Evolutionary conservation across 2,329 filamentous ascomycete genomes (phyloP).

Genomic region (Diaporthe citri): DNA sequence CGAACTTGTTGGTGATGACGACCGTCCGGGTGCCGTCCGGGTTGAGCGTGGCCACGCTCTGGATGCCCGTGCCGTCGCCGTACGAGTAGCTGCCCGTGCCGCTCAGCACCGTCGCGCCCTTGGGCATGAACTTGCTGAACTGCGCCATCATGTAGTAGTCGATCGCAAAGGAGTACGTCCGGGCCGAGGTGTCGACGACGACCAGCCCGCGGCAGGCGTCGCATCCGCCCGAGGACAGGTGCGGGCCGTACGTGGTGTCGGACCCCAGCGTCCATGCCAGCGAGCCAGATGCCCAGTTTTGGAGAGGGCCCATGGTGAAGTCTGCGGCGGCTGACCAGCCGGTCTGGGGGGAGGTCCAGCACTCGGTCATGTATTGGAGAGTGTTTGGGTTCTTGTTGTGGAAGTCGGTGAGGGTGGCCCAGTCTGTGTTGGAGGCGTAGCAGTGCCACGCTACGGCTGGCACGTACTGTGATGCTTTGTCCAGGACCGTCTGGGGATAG

Average conservation of each 20-base stretch:
- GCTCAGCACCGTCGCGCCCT: conserved; percentile 56
- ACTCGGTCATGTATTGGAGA: conserved; percentile 63
- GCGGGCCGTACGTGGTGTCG: conserved; percentile 57
- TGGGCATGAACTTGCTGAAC: conserved; percentile 62
- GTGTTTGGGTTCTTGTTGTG: conserved; percentile 54
- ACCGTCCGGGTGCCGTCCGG: conserved; percentile 60
- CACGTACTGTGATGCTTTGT: conserved; percentile 49
- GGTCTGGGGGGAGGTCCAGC: conserved; percentile 54
- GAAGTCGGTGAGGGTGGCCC: conserved; percentile 55
- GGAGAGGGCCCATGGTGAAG: conserved; percentile 63
- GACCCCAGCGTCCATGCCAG: conserved; percentile 61
- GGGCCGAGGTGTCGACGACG: conserved; percentile 62
- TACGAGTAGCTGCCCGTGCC: conserved; percentile 60
- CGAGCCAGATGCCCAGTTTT: conserved; percentile 60
- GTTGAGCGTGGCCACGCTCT: conserved; percentile 61
- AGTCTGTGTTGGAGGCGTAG: conserved; percentile 53
- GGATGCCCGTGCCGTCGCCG: conserved; percentile 52
- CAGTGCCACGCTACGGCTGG: conserved; percentile 57
- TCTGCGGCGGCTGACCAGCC: conserved; percentile 53
- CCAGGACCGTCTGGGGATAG: conserved; percentile 55
- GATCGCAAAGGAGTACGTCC: conserved; percentile 58
- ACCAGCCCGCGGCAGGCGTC: conserved; percentile 64
- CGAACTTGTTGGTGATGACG: conserved; percentile 61
- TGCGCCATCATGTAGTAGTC: conserved; percentile 69
- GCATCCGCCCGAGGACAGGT: conserved; percentile 56